These are phyloP conservation scores for Xylaria hypoxylon DNA, from an alignment of 2,329 filamentous ascomycete genomes.

Conservation along the genomic window DNA sequence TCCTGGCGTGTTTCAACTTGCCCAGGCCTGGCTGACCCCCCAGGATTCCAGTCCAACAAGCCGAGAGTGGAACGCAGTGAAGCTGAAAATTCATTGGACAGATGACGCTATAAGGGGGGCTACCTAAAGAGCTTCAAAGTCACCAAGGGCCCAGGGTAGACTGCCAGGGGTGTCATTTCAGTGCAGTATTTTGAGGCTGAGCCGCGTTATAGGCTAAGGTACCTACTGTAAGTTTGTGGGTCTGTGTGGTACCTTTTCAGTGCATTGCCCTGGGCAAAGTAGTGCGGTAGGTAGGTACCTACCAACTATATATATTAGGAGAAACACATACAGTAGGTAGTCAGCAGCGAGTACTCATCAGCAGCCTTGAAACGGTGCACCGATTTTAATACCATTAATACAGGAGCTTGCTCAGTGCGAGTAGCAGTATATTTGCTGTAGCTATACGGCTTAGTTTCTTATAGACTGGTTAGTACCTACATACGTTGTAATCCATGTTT, in stretches of 20 bases:
- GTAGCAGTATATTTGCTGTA: too few relatives aligned
- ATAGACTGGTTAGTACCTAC: too few relatives aligned
- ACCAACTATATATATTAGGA: too few relatives aligned
- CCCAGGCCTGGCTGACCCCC: slow-evolving; percentile 24
- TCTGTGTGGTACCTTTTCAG: background rate
- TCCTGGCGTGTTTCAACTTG: slow-evolving; percentile 39
- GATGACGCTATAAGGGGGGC: slow-evolving; percentile 33
- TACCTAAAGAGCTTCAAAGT: slow-evolving; percentile 26
- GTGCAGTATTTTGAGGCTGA: slow-evolving; percentile 30
- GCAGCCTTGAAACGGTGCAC: too few relatives aligned
- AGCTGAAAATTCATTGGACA: slow-evolving; percentile 34
- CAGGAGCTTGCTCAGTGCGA: too few relatives aligned
- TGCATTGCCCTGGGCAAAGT: too few relatives aligned
- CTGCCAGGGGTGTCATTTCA: slow-evolving; percentile 25
- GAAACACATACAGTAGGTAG: too few relatives aligned
- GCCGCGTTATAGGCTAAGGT: background rate
- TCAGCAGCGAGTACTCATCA: too few relatives aligned
- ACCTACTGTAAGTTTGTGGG: background rate
- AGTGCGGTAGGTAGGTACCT: slow-evolving; percentile 19
- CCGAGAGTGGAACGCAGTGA: slow-evolving; percentile 28
- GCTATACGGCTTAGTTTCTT: too few relatives aligned
- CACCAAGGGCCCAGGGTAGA: too few relatives aligned
- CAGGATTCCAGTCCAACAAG: slow-evolving; percentile 30
- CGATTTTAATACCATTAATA: too few relatives aligned
- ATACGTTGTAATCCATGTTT: too few relatives aligned